Evolutionary conservation across 345 rosid genomes (phyloP).

Genomic region (Eucalyptus urophylla): DNA sequence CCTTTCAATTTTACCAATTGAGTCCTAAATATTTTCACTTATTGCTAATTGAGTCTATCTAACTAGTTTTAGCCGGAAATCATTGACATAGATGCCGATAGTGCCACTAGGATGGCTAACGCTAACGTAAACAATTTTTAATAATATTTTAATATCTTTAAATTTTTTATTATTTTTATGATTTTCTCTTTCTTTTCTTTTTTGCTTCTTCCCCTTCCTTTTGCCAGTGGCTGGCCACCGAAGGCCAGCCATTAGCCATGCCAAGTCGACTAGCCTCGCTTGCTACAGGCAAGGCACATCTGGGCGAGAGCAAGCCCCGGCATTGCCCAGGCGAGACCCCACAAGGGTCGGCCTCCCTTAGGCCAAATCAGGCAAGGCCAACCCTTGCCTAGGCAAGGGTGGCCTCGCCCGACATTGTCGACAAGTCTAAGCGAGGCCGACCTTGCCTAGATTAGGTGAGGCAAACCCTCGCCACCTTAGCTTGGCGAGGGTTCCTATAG

Average conservation of each 20-base stretch:
- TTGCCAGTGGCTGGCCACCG: accelerated
- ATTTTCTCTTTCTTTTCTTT: too few relatives aligned
- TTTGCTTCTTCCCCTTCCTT: background rate
- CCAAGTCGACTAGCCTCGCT: background rate
- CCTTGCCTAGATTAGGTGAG: too few relatives aligned
- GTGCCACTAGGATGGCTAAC: too few relatives aligned
- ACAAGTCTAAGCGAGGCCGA: too few relatives aligned
- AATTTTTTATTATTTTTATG: too few relatives aligned
- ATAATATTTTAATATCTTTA: too few relatives aligned
- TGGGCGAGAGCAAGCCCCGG: accelerated
- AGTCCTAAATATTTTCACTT: accelerated
- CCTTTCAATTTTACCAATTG: accelerated
- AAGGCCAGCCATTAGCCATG: background rate
- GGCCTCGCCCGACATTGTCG: accelerated
- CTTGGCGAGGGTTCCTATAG: too few relatives aligned
- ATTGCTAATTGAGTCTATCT: accelerated
- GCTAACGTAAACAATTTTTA: accelerated
- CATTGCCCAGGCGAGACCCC: accelerated
- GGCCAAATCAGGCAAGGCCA: accelerated
- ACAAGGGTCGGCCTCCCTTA: accelerated
- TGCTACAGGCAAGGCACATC: background rate
- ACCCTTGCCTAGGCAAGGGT: accelerated
- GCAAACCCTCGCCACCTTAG: too few relatives aligned
- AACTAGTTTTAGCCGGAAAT: too few relatives aligned
- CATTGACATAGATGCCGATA: accelerated